Evolutionary conservation across 371 early-diverging fungal genomes (phyloP).

Genomic region (Mortierella sp.): DNA sequence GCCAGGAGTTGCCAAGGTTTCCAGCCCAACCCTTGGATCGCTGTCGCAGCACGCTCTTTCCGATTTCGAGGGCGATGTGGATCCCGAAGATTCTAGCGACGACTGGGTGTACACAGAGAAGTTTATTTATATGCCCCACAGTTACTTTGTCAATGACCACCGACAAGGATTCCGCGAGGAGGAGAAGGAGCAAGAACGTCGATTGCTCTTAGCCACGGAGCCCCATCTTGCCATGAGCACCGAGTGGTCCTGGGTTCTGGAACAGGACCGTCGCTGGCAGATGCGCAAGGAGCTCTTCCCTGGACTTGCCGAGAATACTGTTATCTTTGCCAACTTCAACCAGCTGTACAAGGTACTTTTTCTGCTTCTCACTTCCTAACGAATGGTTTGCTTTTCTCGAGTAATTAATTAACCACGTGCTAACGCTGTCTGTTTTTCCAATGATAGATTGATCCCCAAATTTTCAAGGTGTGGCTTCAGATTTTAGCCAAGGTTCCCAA

Average conservation of each 20-base stretch:
- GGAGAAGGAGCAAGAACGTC: conserved; percentile 63
- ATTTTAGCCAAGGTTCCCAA: conserved; percentile 88
- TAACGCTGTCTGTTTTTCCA: not conserved
- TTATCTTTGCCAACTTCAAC: conserved; percentile 96
- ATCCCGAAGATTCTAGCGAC: conserved; percentile 75
- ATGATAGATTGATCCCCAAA: conserved; percentile 50
- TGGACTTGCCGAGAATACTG: conserved; percentile 79
- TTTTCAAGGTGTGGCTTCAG: conserved; percentile 83
- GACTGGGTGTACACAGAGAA: conserved; percentile 90
- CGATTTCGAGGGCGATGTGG: conserved; percentile 80
- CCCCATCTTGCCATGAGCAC: conserved; percentile 53
- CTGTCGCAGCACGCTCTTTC: conserved; percentile 31
- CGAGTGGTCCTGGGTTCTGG: conserved; percentile 77
- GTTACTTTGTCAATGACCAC: conserved; percentile 95
- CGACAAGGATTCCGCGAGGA: conserved; percentile 94
- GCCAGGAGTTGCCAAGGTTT: conserved; percentile 1
- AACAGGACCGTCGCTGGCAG: conserved; percentile 85
- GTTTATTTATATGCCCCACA: conserved; percentile 93
- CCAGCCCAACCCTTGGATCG: not conserved
- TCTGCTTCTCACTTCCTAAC: not conserved
- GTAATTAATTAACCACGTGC: not conserved
- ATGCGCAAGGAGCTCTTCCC: conserved; percentile 94
- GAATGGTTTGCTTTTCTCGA: not conserved
- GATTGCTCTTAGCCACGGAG: conserved; percentile 45
- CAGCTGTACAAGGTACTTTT: conserved; percentile 87